Percentiles rank a stretch among this genome's conserved stretches.
These are phyloP conservation scores for Aspergillus candidus DNA, from an alignment of 2,329 filamentous ascomycete genomes.

Conservation along the genomic window DNA sequence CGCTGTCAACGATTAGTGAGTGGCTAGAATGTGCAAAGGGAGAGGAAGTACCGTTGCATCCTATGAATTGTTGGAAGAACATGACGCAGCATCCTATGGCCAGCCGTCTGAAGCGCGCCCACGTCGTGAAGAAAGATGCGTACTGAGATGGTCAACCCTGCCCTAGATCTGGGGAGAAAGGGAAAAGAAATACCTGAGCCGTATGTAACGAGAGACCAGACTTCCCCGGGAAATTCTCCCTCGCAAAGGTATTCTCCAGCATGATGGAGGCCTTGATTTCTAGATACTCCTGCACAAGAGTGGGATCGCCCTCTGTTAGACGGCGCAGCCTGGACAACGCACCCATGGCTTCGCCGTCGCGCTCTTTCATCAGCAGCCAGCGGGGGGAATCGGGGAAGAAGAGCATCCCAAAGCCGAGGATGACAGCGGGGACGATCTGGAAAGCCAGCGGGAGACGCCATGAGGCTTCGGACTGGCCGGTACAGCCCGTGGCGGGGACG, in stretches of 20 bases:
- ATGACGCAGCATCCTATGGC: slow-evolving; percentile 36
- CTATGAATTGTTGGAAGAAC: slow-evolving; percentile 45
- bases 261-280: slow-evolving; percentile 45
- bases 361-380: slow-evolving; percentile 47
- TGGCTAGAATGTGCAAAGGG: background rate
- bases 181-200: slow-evolving; percentile 23
- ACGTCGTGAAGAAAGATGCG: slow-evolving; percentile 29
- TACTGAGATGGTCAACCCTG: slow-evolving; percentile 19
- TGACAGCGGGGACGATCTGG: slow-evolving; percentile 39
- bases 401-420: slow-evolving; percentile 35
- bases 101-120: slow-evolving; percentile 32
- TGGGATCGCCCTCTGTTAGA: slow-evolving; percentile 39
- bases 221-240: slow-evolving; percentile 24
- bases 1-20: slow-evolving; percentile 15
- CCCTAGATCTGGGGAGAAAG: no score
- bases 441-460: slow-evolving; percentile 45
- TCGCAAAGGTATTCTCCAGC: slow-evolving; percentile 29
- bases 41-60: slow-evolving; percentile 34
- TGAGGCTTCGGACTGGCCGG: slow-evolving; percentile 44
- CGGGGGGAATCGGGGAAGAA: slow-evolving; percentile 54
- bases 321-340: slow-evolving; percentile 46
- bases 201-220: slow-evolving; percentile 26
- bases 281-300: slow-evolving; percentile 46
- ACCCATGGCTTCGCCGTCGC: slow-evolving; percentile 45
- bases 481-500: slow-evolving; percentile 43